Evolutionary conservation across 2,329 filamentous ascomycete genomes (phyloP), one percentile per base, ranked within the genome.

Genomic region (Microsporum audouinii): DNA sequence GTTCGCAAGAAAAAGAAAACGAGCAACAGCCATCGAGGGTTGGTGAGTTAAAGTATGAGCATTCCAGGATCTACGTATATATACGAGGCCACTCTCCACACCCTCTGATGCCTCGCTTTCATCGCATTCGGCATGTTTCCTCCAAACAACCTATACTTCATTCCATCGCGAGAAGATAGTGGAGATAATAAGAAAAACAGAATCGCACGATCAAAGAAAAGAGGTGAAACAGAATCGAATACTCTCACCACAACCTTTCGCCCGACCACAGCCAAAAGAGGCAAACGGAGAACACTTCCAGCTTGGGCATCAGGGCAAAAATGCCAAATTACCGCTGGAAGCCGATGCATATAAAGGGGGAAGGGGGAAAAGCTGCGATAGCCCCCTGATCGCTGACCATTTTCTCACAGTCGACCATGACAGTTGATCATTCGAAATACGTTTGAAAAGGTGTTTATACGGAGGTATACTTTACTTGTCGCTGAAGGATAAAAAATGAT

Each of bases 311-410:
- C 49, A 17, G 31, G 12, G 27, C 49, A 53, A 53, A 53, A 53
- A 53, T 53, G 49, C 49, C 27, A 53, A 53, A 53, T 53, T 53
- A 53, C 49, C 49, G 49, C 49, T 53, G 49, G 49, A 53, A 53
- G 49, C 49, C 49, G 49, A 53, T 47, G 43, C 43, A 47, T 23
- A 29, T 10, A 47, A 29, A 8, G 23, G 43, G 23, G 12, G n/a
- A 12, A n/a, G 27, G 27, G 49, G 14, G 12, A 27, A 34, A 7
- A 53, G 49, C 33, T 12, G 29, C 49, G 43, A 47, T 33, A 27
- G 14, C 12, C 49, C 47, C 49, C 49, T 53, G 49, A 53, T 34
- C 49, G 49, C 49, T 53, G 49, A 8, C 27, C 49, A n/a, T 31
- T 23, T 23, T 5, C 49, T 53, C 27, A n/a, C 49, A 34, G n/a